These are phyloP conservation scores for Penicillium aurantiogriseum DNA, from an alignment of 2,329 filamentous ascomycete species.

Conservation along the genomic window DNA sequence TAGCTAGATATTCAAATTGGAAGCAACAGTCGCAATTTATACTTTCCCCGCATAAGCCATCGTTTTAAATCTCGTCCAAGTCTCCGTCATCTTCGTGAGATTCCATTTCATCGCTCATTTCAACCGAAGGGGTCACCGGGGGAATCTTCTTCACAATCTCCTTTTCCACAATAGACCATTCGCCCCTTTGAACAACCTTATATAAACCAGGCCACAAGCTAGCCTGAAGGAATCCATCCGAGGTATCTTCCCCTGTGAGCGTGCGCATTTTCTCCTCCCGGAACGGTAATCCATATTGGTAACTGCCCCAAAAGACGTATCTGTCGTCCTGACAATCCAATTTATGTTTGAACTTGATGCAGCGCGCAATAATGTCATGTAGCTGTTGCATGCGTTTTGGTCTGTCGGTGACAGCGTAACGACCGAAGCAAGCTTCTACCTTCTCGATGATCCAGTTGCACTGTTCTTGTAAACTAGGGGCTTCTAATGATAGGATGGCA, in stretches of 20 bases:
- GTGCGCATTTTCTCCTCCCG: conserved; percentile 8
- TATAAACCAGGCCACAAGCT: conserved; percentile 17
- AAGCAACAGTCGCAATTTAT: not conserved
- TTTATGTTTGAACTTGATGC: conserved; percentile 18
- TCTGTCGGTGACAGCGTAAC: not conserved
- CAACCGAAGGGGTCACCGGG: too few species aligned
- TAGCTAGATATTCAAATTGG: not conserved
- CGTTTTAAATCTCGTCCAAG: not conserved
- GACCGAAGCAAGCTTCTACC: not conserved
- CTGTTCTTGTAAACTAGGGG: not conserved
- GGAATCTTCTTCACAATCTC: conserved; percentile 7
- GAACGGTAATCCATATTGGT: not conserved
- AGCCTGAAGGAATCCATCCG: not conserved
- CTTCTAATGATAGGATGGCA: not conserved
- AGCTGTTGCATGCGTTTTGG: conserved; percentile 2
- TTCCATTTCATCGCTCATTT: not conserved
- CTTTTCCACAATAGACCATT: conserved; percentile 8
- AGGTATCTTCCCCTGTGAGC: not conserved
- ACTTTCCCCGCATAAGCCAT: too few species aligned
- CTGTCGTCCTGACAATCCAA: conserved; percentile 20
- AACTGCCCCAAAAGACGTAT: conserved; percentile 17
- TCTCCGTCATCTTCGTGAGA: not conserved
- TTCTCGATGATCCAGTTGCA: not conserved
- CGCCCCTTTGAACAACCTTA: not conserved
- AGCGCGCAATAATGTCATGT: conserved; percentile 7